Base-by-base conservation (phyloP, 1,284 basidiomycete genomes). In the Ustilago cynodontis region DNA sequence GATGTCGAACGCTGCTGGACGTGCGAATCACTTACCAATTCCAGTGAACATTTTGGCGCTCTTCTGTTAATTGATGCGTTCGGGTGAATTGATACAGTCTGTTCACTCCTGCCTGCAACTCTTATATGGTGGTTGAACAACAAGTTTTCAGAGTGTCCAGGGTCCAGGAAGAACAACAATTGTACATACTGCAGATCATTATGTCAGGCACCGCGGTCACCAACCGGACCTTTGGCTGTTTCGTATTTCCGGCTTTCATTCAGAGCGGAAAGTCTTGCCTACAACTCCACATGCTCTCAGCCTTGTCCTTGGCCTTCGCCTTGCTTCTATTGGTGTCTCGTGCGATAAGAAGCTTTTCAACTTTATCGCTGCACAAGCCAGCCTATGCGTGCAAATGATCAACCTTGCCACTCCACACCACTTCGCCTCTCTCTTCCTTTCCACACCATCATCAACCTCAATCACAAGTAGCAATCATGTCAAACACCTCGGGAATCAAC, bases 41-140 rank as follows among this genome's bases (percentile, higher is more conserved):
- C 81, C 81, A 2, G 81, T 82, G 58, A 82, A 82, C 81, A 82
- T 82, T 20, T 53, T 59, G 51, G 50, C 43, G 31, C 43, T 11
- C 6, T 24, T 33, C 20, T 33, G 28, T 4, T 0, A 26, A 20
- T 43, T 43, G 41, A 14, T 26, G 4, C 16, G 24, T 41, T 26
- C 8, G 16, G 39, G 31, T 9, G 14, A 2, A 28, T 9, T 6
- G 20, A 22, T 29, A 9, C 24, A 26, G 22, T 11, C 31, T 20
- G 7, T n/a, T n/a, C 14, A 14, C 11, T 5, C 35, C 35, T 37
- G 8, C 20, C n/a, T 2, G 33, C 24, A 5, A 9, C 11, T 11
- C 47, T 29, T n/a, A 29, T 56, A 31, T 45, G 28, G 13, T 43
- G 37, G 37, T 43, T 33, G 31, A 33, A 11, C 22, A 31, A 24